Base-by-base conservation (phyloP, 2,329 filamentous ascomycete genomes). In the Exutisphaerella laricina region DNA sequence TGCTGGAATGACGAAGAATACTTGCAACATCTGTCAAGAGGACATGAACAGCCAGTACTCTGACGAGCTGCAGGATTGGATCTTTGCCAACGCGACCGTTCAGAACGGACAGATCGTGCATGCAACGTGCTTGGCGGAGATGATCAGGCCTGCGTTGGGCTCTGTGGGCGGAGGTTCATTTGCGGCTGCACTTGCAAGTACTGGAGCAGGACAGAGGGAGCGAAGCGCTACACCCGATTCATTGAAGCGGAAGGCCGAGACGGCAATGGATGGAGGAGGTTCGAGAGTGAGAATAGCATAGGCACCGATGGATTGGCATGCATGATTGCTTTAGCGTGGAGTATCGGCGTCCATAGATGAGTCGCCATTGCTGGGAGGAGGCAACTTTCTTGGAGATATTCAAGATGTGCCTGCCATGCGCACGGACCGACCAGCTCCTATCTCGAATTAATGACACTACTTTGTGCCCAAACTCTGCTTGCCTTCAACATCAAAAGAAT, bases 1-100 rank as follows among this genome's bases (percentile, higher is more conserved):
- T 0, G 85, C 89, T 38, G 77, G 80, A 13, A 75, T 79, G 18
- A 74, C 85, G 18, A 78, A 83, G 45, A 89, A 88, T 60, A 84
- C 79, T 12, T 98, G 92, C 59, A 88, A 88, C 2, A 94, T 98
- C 55, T 97, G 92, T 64, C 89, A 95, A 64, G 92, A 98, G 62
- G 84, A 85, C 53, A 97, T 98, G 57, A 85, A 94, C 67, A 88
- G 85, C 53, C 84, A 85, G 52, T 97, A 88, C 84, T 81, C 90
- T 5, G 88, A 94, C 56, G 88, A 94, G 50, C 85, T 85, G 13
- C 88, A 97, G 65, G 90, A 98, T 59, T 97, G 89, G 77, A 90
- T 98, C 29, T 97, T 92, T 86, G 83, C 88, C 64, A 90, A 98
- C 64, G 86, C 90, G 1, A 74, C 85, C 38, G 77, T 83, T 51